Base-by-base conservation (phyloP, 345 rosid species). In the Syzygium oleosum region DNA sequence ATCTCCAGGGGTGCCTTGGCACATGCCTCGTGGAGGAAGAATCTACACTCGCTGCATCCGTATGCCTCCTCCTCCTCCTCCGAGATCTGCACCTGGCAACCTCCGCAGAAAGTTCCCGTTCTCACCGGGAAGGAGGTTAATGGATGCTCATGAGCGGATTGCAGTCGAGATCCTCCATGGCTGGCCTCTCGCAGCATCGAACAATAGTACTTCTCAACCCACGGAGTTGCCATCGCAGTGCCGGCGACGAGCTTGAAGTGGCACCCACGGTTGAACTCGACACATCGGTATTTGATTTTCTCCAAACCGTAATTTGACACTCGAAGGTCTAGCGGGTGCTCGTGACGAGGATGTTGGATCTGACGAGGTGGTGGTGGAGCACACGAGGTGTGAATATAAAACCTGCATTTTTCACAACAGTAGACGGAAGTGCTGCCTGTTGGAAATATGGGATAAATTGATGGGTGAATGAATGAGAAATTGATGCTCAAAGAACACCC, bases 231-330 rank as follows among this genome's bases (percentile, higher is more conserved):
- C 34, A 13, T n/a, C 17, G 29, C 34, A 27, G 1, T 5, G 7
- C 2, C 7, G 4, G 31, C 7, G 12, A 0, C 0, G 31, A 61
- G 34, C 34, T 1, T 0, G 34, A 3, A n/a, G 2, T 2, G 0
- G 16, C 15, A 55, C 12, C 59, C 59, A 55, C 0, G 59, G 58
- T 51, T 12, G 51, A 51, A 8, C 51, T 17, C 21, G 15, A 12
- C 8, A 59, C 65, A 59, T 59, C 8, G 65, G 58, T 41, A 41
- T 41, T 41, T 41, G 43, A 41, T 41, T 41, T 41, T 4, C 43
- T 41, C 43, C 43, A 5, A 4, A 4, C 43, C 6, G 43, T 41
- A 41, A 41, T 41, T 4, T 4, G 43, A 4, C 43, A 41, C 43
- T 54, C 11, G n/a, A 58, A 25, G 63, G 29, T 58, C 29, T 15